Evolutionary conservation across 2,329 filamentous ascomycete species (phyloP), one percentile per base, ranked within the genome.

Genomic region (Blastomyces emzantsi): DNA sequence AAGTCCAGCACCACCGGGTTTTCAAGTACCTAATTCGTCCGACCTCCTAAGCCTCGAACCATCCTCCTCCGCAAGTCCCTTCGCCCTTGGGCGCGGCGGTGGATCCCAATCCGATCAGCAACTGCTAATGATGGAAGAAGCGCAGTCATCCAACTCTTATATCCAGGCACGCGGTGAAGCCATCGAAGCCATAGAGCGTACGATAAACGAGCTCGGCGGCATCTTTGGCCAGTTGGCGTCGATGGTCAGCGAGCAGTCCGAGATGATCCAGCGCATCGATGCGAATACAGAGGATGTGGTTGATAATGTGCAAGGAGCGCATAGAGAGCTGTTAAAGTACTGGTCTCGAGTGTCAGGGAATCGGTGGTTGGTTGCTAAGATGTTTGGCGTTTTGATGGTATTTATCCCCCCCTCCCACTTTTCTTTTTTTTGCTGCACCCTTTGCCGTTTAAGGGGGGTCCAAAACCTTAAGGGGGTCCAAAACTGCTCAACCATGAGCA

Each of bases 241-340:
- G 69, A 97, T 99, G 94, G 94, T 99, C 39, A 91, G 89, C 63
- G 93, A 99, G 75, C 94, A 99, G 78, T 91, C 90, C 66, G 94
- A 97, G 77, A 96, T 96, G 89, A 96, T 99, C 68, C 91, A 97
- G 77, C 84, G 93, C 60, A 97, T 97, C 72, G 93, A 97, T 71
- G 93, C 93, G 68, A 97, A 97, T 76, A 97, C 93, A 1, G 94
- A 99, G 73, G 92, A 97, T 70, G 91, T 99, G 6, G 93, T 99
- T 62, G 93, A 97, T 72, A 99, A 99, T 70, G 93, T 99, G n/a
- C 86, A 96, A 72, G 94, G 94, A 22, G 94, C 94, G 6, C 94
- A 99, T 74, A 84, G 92, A 67, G 93, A 99, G 77, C 75, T 99
- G 72, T 85, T 99, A 78, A 97, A 97, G 76, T 99, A 97, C 78